Percentiles rank a stretch among this genome's conserved stretches.
Conservation (phyloP, 345 rosid genomes). For the Eucalyptus urophylla region DNA sequence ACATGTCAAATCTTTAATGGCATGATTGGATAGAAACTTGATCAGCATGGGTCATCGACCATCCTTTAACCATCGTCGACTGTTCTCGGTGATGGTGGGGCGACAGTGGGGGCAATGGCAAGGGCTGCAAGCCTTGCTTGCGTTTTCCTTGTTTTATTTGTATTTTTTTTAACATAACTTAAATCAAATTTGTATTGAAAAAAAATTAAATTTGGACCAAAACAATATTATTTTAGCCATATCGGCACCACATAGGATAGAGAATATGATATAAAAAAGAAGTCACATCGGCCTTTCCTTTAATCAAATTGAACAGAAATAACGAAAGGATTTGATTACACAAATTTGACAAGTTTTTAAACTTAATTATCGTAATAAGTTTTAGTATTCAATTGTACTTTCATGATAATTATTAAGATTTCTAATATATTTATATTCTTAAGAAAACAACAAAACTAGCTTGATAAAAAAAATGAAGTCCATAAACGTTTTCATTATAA, state of each 20-base stretch:
- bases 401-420: rapidly evolving
- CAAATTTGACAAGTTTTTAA: too few species aligned
- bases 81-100: not conserved
- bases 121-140: not conserved
- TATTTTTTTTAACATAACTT: too few species aligned
- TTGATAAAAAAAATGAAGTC: not conserved
- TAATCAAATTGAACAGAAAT: too few species aligned
- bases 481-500: too few species aligned
- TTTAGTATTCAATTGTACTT: too few species aligned
- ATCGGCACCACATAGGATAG: too few species aligned
- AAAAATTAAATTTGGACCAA: not conserved
- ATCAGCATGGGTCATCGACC: not conserved
- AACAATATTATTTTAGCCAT: not conserved
- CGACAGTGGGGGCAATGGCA: too few species aligned
- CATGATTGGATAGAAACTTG: not conserved
- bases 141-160: not conserved
- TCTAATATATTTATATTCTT: too few species aligned
- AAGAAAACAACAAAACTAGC: too few species aligned
- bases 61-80: not conserved
- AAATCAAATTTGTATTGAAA: not conserved
- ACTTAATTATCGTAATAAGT: too few species aligned
- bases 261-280: too few species aligned
- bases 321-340: rapidly evolving
- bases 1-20: not conserved
- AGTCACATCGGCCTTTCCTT: not conserved